Conservation (phyloP, 2,329 filamentous ascomycete genomes). For the Ophiosphaerella herpotricha region DNA sequence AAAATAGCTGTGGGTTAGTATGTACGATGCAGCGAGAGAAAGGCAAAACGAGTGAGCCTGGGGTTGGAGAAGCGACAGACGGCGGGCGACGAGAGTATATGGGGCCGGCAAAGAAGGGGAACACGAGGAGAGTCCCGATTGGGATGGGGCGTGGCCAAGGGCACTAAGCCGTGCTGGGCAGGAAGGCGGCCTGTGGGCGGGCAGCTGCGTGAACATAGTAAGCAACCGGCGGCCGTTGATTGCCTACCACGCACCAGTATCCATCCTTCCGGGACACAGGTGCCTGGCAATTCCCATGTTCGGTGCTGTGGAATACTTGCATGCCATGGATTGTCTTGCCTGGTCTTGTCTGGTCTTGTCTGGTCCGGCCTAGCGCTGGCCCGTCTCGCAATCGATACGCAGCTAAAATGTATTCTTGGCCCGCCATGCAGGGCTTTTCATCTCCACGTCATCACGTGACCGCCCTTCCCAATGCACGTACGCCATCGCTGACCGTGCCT, state of each 20-base stretch:
- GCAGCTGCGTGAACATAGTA: no score
- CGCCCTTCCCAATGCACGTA: background rate
- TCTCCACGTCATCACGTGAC: constrained; percentile 2
- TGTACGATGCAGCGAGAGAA: constrained; percentile 2
- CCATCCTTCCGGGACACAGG: no score
- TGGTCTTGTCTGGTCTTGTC: background rate
- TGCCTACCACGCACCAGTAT: no score
- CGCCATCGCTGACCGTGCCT: no score
- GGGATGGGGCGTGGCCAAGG: background rate
- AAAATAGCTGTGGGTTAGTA: constrained; percentile 2
- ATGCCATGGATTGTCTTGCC: no score
- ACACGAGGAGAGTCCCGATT: constrained; percentile 1
- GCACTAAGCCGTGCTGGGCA: background rate
- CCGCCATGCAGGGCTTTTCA: constrained; percentile 1
- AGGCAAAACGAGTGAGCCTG: constrained; percentile 6
- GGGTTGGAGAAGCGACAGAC: background rate
- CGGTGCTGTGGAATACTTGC: no score
- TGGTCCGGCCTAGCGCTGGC: background rate
- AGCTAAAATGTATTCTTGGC: constrained; percentile 5
- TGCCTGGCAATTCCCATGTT: constrained; percentile 1
- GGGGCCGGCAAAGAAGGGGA: background rate
- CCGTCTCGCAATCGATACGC: constrained; percentile 12
- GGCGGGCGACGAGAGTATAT: background rate
- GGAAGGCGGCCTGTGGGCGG: background rate
- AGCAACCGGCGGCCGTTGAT: no score